Conservation (phyloP, 2,329 filamentous ascomycete species). For the Zymoseptoria pseudotritici region DNA sequence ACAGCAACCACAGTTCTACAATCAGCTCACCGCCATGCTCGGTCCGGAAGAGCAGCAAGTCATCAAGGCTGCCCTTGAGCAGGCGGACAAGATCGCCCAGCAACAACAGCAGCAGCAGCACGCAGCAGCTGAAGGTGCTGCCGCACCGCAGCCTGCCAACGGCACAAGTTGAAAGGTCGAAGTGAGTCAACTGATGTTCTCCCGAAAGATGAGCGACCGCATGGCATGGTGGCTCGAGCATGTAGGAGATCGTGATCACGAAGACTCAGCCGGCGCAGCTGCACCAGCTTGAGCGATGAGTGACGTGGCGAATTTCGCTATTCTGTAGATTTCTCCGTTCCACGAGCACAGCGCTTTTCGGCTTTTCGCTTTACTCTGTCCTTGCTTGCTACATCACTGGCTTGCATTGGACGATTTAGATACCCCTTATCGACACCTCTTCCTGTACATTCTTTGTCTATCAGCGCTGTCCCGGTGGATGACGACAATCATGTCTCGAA, state of each 20-base stretch:
- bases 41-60: constrained; percentile 72
- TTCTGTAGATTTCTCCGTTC: background rate
- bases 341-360: background rate
- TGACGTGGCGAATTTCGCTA: background rate
- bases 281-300: background rate
- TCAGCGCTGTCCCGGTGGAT: no score
- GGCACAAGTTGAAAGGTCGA: background rate
- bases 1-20: constrained; percentile 84
- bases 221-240: background rate
- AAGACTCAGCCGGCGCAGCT: background rate
- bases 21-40: constrained; percentile 69
- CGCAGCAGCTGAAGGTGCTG: constrained; percentile 4
- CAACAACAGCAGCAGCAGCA: constrained; percentile 16
- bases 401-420: background rate
- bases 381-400: background rate
- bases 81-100: constrained; percentile 52
- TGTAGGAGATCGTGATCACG: background rate
- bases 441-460: background rate
- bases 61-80: constrained; percentile 68
- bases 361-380: background rate
- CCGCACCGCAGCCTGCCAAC: background rate
- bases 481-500: no score
- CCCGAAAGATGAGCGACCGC: background rate
- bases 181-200: background rate
- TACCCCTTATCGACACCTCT: background rate